These are phyloP conservation scores for Sugiyamaella valdiviana DNA, from an alignment of 805 yeast species.

Conservation along the genomic window DNA sequence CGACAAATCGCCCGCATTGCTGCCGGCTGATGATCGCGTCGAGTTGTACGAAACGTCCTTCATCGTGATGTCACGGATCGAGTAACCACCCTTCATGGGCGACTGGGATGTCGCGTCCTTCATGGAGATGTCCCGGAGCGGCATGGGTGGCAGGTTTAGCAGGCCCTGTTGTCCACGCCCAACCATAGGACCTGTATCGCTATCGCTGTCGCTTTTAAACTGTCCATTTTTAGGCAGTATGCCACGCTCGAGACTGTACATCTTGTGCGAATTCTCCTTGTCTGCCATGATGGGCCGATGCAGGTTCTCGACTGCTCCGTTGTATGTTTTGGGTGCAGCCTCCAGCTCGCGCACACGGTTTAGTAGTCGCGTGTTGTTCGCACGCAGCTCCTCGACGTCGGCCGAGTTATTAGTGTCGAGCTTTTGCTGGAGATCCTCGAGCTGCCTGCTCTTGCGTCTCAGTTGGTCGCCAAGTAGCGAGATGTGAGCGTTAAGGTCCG, in stretches of 20 bases:
- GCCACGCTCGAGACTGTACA: neutral
- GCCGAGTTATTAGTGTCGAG: neutral
- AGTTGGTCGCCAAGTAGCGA: constrained; percentile 5
- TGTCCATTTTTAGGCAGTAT: neutral
- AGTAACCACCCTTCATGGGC: neutral
- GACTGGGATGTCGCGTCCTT: constrained; percentile 6
- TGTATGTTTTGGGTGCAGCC: too few species aligned
- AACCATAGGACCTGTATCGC: neutral
- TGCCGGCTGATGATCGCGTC: neutral
- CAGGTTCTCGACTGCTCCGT: too few species aligned
- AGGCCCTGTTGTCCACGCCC: neutral
- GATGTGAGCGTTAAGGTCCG: constrained; percentile 10
- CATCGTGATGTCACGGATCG: constrained; percentile 7
- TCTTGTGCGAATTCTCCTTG: too few species aligned
- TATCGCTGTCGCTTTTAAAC: neutral
- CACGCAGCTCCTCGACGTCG: neutral
- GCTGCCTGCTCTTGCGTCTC: constrained; percentile 5
- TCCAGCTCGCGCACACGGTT: constrained; percentile 3
- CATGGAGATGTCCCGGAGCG: constrained; percentile 2
- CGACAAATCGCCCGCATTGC: constrained; percentile 1
- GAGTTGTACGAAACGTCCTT: constrained; percentile 6
- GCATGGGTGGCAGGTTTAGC: neutral
- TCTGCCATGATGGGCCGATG: too few species aligned
- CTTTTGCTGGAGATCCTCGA: constrained; percentile 3
- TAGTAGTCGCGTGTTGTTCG: neutral